These are phyloP conservation scores for Monosporozyma aquatica DNA, from an alignment of 805 yeast genomes.

Conservation along the genomic window DNA sequence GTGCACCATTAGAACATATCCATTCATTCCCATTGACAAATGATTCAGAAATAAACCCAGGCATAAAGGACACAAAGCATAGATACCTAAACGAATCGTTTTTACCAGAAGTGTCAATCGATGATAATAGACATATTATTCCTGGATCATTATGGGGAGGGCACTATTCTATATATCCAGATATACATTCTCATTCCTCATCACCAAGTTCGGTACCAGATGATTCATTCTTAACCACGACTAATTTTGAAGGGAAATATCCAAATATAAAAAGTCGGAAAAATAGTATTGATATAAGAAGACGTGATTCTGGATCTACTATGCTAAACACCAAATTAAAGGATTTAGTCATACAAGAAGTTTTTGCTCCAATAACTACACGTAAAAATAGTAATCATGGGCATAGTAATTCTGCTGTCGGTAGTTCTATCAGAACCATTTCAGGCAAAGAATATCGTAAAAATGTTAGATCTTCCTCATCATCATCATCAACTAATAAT, in stretches of 20 bases:
- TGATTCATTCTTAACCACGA: constrained; percentile 16
- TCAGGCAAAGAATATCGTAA: constrained; percentile 8
- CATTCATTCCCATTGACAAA: constrained; percentile 13
- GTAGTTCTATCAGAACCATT: constrained; percentile 9
- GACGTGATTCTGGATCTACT: constrained; percentile 39
- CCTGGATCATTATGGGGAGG: constrained; percentile 69
- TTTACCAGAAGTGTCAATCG: constrained; percentile 66
- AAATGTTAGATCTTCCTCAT: constrained; percentile 13
- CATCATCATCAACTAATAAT: constrained; percentile 5
- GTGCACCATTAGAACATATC: constrained; percentile 13
- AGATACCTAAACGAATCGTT: constrained; percentile 30
- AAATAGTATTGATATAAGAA: neutral
- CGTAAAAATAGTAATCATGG: constrained; percentile 6
- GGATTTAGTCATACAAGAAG: constrained; percentile 64
- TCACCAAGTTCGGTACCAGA: constrained; percentile 30
- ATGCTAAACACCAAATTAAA: constrained; percentile 61
- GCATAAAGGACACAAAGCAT: constrained; percentile 1
- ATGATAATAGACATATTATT: constrained; percentile 85
- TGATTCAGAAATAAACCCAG: constrained; percentile 8
- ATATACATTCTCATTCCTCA: constrained; percentile 31
- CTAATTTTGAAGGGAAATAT: constrained; percentile 3
- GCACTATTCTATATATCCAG: constrained; percentile 46
- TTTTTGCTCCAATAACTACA: constrained; percentile 36
- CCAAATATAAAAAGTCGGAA: neutral
- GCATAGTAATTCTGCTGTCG: constrained; percentile 4